Percentiles rank a stretch among this genome's conserved stretches.
phyloP scores from a whole-genome alignment of 2,329 filamentous ascomycete species.

The Cordyceps farinosa region DNA sequence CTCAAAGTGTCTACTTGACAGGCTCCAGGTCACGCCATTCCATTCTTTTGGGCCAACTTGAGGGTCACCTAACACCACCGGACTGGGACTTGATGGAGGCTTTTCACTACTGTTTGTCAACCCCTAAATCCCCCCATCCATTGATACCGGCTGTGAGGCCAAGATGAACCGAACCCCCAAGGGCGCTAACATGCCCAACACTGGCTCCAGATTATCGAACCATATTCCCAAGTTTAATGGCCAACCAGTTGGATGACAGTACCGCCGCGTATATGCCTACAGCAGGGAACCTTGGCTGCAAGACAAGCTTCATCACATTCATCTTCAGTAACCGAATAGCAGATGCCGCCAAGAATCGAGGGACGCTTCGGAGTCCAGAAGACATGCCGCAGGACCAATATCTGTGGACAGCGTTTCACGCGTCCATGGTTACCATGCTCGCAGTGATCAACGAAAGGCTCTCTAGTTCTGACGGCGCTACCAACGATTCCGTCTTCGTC shows the following conservation, averaged over 20 bases:
- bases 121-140: neutral
- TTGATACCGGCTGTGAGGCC: neutral
- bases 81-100: conserved; percentile 14
- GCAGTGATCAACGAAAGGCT: conserved; percentile 1
- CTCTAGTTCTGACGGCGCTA: neutral
- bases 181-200: neutral
- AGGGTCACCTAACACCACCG: neutral
- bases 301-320: conserved; percentile 14
- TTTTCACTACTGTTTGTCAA: conserved; percentile 4
- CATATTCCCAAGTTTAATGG: conserved; percentile 2
- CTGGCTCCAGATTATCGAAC: conserved; percentile 2
- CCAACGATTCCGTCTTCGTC: conserved; percentile 6
- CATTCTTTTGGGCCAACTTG: neutral
- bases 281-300: conserved; percentile 9
- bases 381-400: conserved; percentile 6
- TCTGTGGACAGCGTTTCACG: conserved; percentile 8
- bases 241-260: conserved; percentile 3
- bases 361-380: conserved; percentile 5
- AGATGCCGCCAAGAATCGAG: conserved; percentile 8
- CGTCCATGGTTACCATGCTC: conserved; percentile 7
- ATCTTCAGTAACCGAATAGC: conserved; percentile 15
- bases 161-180: neutral
- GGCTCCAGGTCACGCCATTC: neutral
- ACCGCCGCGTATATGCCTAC: neutral
- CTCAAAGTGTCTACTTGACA: neutral